Conservation (phyloP, 352 stramenopile genomes). For the Phytopythium aichiense region DNA sequence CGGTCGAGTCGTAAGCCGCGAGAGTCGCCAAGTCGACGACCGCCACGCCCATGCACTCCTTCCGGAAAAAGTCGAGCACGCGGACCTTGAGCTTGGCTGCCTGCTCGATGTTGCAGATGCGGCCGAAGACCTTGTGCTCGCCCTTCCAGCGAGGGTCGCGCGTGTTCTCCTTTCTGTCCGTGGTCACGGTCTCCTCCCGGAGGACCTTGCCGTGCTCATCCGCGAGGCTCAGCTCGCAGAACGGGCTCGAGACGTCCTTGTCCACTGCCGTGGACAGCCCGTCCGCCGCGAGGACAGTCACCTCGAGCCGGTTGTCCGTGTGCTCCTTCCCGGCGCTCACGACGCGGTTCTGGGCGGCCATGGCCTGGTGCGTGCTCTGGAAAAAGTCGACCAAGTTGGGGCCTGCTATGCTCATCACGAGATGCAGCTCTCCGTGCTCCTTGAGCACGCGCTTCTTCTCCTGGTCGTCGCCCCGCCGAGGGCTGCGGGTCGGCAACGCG, state of each 20-base stretch:
- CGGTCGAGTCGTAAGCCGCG: constrained; percentile 37
- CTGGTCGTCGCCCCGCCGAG: constrained; percentile 14
- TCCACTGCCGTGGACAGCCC: constrained; percentile 51
- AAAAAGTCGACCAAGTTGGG: constrained; percentile 70
- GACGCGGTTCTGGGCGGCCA: constrained; percentile 34
- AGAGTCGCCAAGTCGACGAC: constrained; percentile 45
- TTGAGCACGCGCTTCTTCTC: constrained; percentile 41
- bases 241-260: constrained; percentile 63
- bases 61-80: constrained; percentile 50
- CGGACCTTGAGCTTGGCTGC: constrained; percentile 46
- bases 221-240: constrained; percentile 53
- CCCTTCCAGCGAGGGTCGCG: constrained; percentile 54
- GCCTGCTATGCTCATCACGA: constrained; percentile 60
- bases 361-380: constrained; percentile 28
- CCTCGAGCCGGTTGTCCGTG: constrained; percentile 66
- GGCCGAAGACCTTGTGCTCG: constrained; percentile 61
- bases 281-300: constrained; percentile 46
- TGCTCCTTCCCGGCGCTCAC: constrained; percentile 47
- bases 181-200: constrained; percentile 44
- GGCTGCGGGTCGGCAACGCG: neutral
- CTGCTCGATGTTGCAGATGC: constrained; percentile 51
- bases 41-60: constrained; percentile 49
- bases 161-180: constrained; percentile 49
- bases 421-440: constrained; percentile 51
- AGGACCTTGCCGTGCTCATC: constrained; percentile 50